Percentiles rank a stretch among this genome's conserved stretches.
These are phyloP conservation scores for Vitis hybrid DNA, from an alignment of 177 flowering plant species.

Conservation along the genomic window DNA sequence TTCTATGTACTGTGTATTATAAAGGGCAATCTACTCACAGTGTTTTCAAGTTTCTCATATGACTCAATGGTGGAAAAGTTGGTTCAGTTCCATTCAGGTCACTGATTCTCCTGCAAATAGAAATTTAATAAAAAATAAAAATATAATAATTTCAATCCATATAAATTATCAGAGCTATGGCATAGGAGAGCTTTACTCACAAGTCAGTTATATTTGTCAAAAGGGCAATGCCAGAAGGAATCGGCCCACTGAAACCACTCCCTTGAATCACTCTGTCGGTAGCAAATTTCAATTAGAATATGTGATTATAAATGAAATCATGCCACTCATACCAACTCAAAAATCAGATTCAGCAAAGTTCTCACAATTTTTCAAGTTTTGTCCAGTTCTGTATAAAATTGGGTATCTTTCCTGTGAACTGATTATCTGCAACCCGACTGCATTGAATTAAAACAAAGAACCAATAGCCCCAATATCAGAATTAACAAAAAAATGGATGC, in stretches of 20 bases:
- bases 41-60: conserved; percentile 18
- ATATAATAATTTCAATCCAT: not conserved
- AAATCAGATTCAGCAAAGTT: not conserved
- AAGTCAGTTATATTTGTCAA: conserved; percentile 36
- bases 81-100: conserved; percentile 41
- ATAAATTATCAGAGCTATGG: not conserved
- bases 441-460: conserved; percentile 3
- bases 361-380: conserved; percentile 38
- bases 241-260: conserved; percentile 56
- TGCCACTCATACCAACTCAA: not conserved
- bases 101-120: conserved; percentile 48
- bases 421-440: conserved; percentile 47
- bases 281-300: not conserved
- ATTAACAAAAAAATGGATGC: too few relatives aligned
- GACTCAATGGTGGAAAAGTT: conserved; percentile 36
- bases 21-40: conserved; percentile 25
- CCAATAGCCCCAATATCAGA: too few relatives aligned
- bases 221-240: conserved; percentile 44
- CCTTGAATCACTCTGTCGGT: conserved; percentile 45
- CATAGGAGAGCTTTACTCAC: conserved; percentile 29
- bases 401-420: conserved; percentile 50
- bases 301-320: not conserved
- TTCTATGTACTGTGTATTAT: too few relatives aligned
- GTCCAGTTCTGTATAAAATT: conserved; percentile 49
- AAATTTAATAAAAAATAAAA: conserved; percentile 3